Conservation (phyloP, 768 basidiomycete genomes). For the Russula foetens region DNA sequence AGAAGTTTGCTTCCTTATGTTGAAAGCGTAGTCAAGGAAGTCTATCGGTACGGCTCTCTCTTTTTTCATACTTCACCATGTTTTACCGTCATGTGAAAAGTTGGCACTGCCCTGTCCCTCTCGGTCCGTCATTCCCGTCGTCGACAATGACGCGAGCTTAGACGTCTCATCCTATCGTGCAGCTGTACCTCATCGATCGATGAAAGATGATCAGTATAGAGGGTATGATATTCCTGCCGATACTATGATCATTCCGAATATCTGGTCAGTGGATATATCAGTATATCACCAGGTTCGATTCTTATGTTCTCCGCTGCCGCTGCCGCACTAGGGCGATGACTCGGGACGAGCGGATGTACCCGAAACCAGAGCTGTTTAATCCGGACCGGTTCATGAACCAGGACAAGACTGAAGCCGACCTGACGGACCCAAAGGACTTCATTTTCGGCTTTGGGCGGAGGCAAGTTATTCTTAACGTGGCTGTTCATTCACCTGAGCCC, state of each 20-base stretch:
- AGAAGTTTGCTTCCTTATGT: slow-evolving; percentile 23
- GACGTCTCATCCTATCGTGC: slow-evolving; percentile 2
- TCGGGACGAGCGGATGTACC: slow-evolving; percentile 15
- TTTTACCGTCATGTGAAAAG: not conserved
- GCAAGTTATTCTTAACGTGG: not conserved
- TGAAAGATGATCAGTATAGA: slow-evolving; percentile 18
- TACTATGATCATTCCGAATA: slow-evolving; percentile 18
- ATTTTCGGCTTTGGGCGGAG: slow-evolving; percentile 21
- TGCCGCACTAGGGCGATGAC: slow-evolving; percentile 23
- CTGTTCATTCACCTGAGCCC: not conserved
- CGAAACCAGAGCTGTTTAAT: slow-evolving; percentile 7
- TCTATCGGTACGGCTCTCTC: slow-evolving; percentile 17
- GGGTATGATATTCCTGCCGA: slow-evolving; percentile 19
- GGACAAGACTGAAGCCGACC: not conserved
- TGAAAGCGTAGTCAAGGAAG: slow-evolving; percentile 20
- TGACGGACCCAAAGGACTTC: slow-evolving; percentile 14
- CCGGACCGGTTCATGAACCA: slow-evolving; percentile 20
- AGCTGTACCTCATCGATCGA: slow-evolving; percentile 20
- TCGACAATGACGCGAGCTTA: not conserved
- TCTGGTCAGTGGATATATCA: slow-evolving; percentile 13
- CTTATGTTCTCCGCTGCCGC: not conserved
- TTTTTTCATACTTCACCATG: not conserved
- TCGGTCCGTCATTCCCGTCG: slow-evolving; percentile 9
- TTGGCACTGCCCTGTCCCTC: slow-evolving; percentile 18
- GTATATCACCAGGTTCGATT: not conserved